Evolutionary conservation across 1,139 yeast genomes (phyloP).

Genomic region (Hyphopichia pseudoburtonii): DNA sequence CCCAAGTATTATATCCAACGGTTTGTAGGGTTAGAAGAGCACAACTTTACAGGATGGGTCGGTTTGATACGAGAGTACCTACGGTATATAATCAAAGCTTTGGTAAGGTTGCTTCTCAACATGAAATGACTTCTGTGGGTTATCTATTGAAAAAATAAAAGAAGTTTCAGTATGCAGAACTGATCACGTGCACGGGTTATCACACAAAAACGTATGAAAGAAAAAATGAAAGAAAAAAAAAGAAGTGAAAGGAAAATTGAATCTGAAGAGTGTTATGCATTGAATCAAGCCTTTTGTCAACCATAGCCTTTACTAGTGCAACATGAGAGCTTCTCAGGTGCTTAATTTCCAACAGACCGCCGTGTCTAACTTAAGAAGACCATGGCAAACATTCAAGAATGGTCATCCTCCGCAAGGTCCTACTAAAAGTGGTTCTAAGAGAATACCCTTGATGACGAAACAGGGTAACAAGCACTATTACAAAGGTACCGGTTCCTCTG

Average conservation of each 20-base stretch:
- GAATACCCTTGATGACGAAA: slow-evolving; percentile 85
- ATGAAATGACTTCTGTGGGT: too few species aligned
- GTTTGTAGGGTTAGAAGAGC: too few species aligned
- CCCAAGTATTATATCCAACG: too few species aligned
- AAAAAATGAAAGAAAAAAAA: not conserved
- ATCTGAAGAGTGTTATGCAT: not conserved
- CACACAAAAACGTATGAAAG: too few species aligned
- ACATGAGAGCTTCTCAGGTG: slow-evolving; percentile 57
- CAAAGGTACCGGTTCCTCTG: slow-evolving; percentile 95
- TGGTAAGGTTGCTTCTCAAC: too few species aligned
- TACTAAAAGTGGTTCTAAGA: slow-evolving; percentile 75
- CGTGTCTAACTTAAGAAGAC: slow-evolving; percentile 60
- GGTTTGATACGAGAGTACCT: too few species aligned
- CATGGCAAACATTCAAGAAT: slow-evolving; percentile 85
- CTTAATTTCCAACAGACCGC: slow-evolving; percentile 56
- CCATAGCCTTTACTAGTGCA: slow-evolving; percentile 1
- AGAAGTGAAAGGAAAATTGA: not conserved
- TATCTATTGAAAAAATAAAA: too few species aligned
- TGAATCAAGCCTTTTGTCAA: not conserved
- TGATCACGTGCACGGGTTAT: too few species aligned
- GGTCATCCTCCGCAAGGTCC: slow-evolving; percentile 83
- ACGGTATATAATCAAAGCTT: too few species aligned
- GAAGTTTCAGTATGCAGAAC: too few species aligned
- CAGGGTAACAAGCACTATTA: slow-evolving; percentile 93
- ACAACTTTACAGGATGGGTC: too few species aligned